Evolutionary conservation across 1,284 basidiomycete species (phyloP), one percentile per base, ranked within the genome.

Genomic region (Abortiporus biennis): DNA sequence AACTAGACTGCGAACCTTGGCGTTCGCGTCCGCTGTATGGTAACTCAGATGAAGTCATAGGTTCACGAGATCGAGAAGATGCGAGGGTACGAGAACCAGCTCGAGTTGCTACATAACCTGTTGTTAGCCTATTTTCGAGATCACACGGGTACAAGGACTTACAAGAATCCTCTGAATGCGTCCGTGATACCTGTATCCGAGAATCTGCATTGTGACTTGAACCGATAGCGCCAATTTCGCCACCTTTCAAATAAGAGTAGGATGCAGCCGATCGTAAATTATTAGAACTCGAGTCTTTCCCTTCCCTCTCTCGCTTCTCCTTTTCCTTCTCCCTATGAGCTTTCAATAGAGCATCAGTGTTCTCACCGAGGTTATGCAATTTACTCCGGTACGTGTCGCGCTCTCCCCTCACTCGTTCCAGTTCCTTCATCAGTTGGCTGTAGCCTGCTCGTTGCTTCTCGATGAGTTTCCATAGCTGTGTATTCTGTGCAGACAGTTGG

Each of bases 381-480:
- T 69, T 73, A 36, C 58, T 49, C 53, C 76, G 80, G 57, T 76
- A 81, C 3, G 67, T 59, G 54, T 92, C 90, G n/a, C 90, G 74
- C 57, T 92, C 90, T 16, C 69, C 68, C 13, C 90, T 74, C 41
- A 93, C 75, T 34, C 91, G 77, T 49, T 92, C 90, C 33, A 88
- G 67, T 50, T 90, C 85, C 64, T 84, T 86, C 58, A 85, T 67
- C 41, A 85, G 75, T 46, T 85, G 77, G 47, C 72, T 78, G 55
- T 87, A 85, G 5, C 76, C 81, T 27, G 74, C 62, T 40, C 83
- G 72, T 54, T 92, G 87, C 61, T 91, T 92, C 71, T 93, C 91
- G 59, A 94, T 84, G 47, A 93, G 73, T 62, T 92, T 92, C 91
- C 91, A 93, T 22, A 93, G 75, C 63, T 92, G 89, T 4, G 81